phyloP scores from a whole-genome alignment of 2,329 filamentous ascomycete genomes.

The Botrytis fragariae region DNA sequence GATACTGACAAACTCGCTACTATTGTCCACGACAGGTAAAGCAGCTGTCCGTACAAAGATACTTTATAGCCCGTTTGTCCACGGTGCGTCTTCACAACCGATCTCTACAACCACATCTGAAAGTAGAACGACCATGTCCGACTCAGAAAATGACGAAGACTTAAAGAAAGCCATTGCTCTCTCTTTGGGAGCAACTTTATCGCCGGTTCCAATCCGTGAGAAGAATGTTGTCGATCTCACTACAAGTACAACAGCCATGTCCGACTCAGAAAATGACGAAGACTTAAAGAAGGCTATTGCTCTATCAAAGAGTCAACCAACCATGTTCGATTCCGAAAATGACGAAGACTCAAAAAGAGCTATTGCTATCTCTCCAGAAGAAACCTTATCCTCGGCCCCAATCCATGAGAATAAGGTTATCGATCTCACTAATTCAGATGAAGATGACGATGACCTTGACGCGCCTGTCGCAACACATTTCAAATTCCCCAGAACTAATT shows the following conservation, averaged over 20 bases:
- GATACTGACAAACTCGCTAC: neutral
- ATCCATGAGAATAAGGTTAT: conserved; percentile 28
- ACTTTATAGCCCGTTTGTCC: neutral
- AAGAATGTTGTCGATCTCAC: neutral
- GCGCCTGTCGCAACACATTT: conserved; percentile 27
- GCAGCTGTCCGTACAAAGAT: neutral
- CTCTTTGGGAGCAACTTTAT: conserved; percentile 43
- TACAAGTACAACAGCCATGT: conserved; percentile 27
- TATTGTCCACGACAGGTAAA: neutral
- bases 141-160: conserved; percentile 48
- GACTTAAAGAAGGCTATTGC: conserved; percentile 59
- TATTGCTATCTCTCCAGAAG: conserved; percentile 55
- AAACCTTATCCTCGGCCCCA: conserved; percentile 6
- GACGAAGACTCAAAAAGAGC: conserved; percentile 59
- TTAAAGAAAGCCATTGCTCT: conserved; percentile 60
- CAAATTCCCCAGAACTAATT: neutral
- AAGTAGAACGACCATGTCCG: conserved; percentile 30
- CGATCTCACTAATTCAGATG: conserved; percentile 39
- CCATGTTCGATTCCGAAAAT: conserved; percentile 35
- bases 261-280: conserved; percentile 44
- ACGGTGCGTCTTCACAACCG: neutral
- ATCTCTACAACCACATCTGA: neutral
- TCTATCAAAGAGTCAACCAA: conserved; percentile 42
- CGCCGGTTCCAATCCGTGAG: neutral
- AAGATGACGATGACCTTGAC: conserved; percentile 37